Evolutionary conservation across 768 basidiomycete genomes (phyloP).

Genomic region (Boletus vinaceobasis): DNA sequence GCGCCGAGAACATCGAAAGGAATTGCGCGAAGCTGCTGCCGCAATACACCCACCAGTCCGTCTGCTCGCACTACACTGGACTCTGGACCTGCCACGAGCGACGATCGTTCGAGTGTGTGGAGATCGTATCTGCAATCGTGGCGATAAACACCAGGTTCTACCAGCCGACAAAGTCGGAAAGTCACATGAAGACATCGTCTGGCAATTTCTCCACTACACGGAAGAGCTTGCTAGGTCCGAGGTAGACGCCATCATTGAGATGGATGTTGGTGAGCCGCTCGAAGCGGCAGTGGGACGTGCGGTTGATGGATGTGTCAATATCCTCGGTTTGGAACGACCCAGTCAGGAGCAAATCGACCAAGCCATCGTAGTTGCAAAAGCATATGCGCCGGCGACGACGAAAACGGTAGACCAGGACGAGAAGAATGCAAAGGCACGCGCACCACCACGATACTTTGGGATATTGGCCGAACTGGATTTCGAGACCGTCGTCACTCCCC

Average conservation of each 20-base stretch:
- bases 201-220: conserved; percentile 65
- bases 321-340: conserved; percentile 55
- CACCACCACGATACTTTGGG: conserved; percentile 68
- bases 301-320: conserved; percentile 50
- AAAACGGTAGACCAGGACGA: conserved; percentile 2
- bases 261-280: conserved; percentile 55
- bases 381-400: conserved; percentile 37
- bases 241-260: conserved; percentile 67
- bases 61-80: conserved; percentile 81
- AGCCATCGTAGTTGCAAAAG: conserved; percentile 36
- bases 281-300: conserved; percentile 56
- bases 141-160: conserved; percentile 83
- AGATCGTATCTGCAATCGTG: conserved; percentile 70
- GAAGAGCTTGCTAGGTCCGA: conserved; percentile 61
- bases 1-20: conserved; percentile 68
- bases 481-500: conserved; percentile 39
- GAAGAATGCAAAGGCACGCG: conserved; percentile 27
- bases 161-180: conserved; percentile 50
- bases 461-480: conserved; percentile 74
- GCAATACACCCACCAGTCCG: conserved; percentile 53
- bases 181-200: conserved; percentile 76
- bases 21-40: conserved; percentile 57
- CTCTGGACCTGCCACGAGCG: conserved; percentile 50
- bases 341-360: conserved; percentile 52
- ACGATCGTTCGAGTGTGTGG: conserved; percentile 73